phyloP scores from a whole-genome alignment of 768 basidiomycete genomes.

The Lepiota brunneoincarnata region DNA sequence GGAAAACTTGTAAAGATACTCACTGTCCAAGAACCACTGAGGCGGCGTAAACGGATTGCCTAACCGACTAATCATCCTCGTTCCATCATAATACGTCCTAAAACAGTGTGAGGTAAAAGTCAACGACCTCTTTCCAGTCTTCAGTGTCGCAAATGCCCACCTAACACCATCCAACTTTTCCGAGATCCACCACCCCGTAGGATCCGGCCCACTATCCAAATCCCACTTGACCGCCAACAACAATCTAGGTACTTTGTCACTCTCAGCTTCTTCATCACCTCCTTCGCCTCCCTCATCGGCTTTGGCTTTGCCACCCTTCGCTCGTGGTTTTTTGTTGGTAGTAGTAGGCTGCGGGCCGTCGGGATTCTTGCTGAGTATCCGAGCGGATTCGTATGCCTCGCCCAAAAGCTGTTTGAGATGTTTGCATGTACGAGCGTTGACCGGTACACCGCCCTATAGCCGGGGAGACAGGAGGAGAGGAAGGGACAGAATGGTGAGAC shows the following conservation, averaged over 20 bases:
- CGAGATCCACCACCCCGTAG: constrained; percentile 59
- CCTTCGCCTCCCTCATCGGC: constrained; percentile 31
- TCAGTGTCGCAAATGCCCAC: constrained; percentile 27
- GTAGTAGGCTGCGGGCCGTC: constrained; percentile 20
- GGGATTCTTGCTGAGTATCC: constrained; percentile 34
- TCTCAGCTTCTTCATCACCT: constrained; percentile 27
- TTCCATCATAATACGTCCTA: constrained; percentile 55
- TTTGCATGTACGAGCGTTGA: constrained; percentile 38
- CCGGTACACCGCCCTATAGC: constrained; percentile 26
- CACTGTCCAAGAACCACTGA: constrained; percentile 55
- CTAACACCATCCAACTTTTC: constrained; percentile 63
- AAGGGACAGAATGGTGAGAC: background rate
- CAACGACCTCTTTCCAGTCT: too few relatives aligned
- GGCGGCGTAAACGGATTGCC: constrained; percentile 60
- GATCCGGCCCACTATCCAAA: constrained; percentile 48
- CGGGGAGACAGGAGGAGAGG: background rate
- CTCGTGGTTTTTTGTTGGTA: constrained; percentile 19
- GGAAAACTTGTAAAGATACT: constrained; percentile 15
- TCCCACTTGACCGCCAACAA: constrained; percentile 60
- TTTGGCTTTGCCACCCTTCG: constrained; percentile 23
- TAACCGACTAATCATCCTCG: constrained; percentile 49
- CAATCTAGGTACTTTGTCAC: constrained; percentile 41
- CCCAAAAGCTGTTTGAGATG: constrained; percentile 35
- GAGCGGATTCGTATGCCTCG: constrained; percentile 35
- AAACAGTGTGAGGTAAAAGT: background rate